Conservation (phyloP, 2,329 filamentous ascomycete species). For the Aspergillus aculeatinus region DNA sequence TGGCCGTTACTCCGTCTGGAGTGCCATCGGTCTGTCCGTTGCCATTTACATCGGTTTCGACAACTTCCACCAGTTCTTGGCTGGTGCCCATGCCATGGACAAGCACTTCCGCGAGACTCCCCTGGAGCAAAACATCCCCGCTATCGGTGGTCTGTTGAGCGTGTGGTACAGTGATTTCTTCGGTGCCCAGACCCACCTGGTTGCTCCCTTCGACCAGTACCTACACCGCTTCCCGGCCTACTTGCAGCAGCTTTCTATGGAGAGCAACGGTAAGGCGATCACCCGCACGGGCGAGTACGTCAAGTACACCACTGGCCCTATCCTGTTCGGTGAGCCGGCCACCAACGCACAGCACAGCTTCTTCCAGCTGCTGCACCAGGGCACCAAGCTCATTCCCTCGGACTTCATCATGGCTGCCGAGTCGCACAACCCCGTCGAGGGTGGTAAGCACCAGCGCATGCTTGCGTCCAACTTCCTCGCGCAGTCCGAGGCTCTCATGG, state of each 20-base stretch:
- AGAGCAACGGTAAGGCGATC: constrained; percentile 98
- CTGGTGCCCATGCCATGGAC: constrained; percentile 95
- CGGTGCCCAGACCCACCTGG: constrained; percentile 94
- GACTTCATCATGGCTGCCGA: constrained; percentile 97
- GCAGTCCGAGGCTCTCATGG: constrained; percentile 55
- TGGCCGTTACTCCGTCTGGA: constrained; percentile 98
- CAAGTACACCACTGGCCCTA: constrained; percentile 95
- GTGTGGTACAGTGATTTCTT: constrained; percentile 99
- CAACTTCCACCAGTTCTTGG: constrained; percentile 95
- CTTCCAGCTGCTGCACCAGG: constrained; percentile 99
- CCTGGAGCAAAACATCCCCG: constrained; percentile 90
- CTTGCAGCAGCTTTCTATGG: constrained; percentile 98
- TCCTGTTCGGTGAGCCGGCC: constrained; percentile 96
- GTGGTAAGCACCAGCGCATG: constrained; percentile 85
- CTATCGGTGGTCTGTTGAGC: constrained; percentile 86
- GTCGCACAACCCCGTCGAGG: constrained; percentile 91
- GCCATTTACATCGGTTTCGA: constrained; percentile 94
- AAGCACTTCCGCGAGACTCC: constrained; percentile 93
- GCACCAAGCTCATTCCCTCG: constrained; percentile 96
- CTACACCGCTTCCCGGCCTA: constrained; percentile 98
- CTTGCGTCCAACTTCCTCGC: constrained; percentile 53
- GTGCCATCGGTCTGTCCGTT: constrained; percentile 92
- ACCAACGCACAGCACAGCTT: constrained; percentile 99
- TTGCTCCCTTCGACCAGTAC: constrained; percentile 98
- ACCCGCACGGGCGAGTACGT: constrained; percentile 83